Evolutionary conservation across 2,329 filamentous ascomycete genomes (phyloP).

Genomic region (Aspergillus sp.): DNA sequence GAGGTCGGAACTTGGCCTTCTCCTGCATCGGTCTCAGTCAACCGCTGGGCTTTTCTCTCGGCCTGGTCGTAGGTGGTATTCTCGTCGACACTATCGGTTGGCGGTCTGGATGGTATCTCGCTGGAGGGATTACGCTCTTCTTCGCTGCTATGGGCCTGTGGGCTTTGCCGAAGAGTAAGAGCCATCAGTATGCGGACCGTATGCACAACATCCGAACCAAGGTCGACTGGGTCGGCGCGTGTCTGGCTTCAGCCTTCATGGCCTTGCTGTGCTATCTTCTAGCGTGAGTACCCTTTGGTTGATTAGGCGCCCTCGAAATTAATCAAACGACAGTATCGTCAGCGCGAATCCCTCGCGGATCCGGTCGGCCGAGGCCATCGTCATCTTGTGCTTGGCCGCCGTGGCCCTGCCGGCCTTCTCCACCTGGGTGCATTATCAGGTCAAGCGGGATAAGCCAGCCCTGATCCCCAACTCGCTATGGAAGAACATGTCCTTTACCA

Average conservation of each 20-base stretch:
- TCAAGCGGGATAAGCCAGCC: conserved; percentile 47
- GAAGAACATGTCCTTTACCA: conserved; percentile 56
- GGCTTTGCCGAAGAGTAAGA: conserved; percentile 33
- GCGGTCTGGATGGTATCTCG: conserved; percentile 52
- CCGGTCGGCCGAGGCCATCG: conserved; percentile 43
- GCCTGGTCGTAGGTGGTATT: conserved; percentile 44
- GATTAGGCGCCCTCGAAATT: not conserved
- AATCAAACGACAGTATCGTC: conserved; percentile 17
- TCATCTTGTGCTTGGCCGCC: conserved; percentile 45
- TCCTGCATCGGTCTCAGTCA: conserved; percentile 50
- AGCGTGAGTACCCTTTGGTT: conserved; percentile 34
- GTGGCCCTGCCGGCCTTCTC: conserved; percentile 50
- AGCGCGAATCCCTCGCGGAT: conserved; percentile 34
- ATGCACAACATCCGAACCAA: conserved; percentile 23
- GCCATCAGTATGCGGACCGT: conserved; percentile 5
- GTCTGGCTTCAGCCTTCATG: conserved; percentile 45
- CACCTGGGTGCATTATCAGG: conserved; percentile 53
- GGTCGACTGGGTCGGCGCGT: conserved; percentile 55
- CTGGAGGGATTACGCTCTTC: conserved; percentile 42
- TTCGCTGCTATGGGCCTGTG: conserved; percentile 40
- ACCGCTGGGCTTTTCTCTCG: conserved; percentile 52
- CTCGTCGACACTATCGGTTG: conserved; percentile 50
- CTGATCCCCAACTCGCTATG: conserved; percentile 63
- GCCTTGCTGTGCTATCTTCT: conserved; percentile 53
- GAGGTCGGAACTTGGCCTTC: conserved; percentile 51